phyloP scores from a whole-genome alignment of 116 monocot genomes.

The Phalaenopsis hybrid region DNA sequence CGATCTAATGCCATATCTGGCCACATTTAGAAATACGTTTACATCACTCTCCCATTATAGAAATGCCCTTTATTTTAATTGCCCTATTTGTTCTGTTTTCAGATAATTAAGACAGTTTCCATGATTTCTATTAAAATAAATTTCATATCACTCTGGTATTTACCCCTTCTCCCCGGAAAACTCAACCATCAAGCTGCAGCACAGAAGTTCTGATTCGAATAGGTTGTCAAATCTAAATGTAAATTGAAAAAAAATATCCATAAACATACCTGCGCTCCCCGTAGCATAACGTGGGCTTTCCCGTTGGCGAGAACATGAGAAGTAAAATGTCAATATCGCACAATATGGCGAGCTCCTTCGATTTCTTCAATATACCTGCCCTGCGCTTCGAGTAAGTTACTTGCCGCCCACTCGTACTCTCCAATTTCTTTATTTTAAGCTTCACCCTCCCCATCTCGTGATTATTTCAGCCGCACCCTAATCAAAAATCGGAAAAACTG shows the following conservation, averaged over 20 bases:
- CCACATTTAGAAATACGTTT: too few species aligned
- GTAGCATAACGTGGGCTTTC: conserved; percentile 72
- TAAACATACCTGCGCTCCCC: conserved; percentile 42
- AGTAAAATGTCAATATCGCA: conserved; percentile 31
- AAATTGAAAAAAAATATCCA: background rate
- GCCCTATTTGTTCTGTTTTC: too few species aligned
- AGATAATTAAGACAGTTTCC: too few species aligned
- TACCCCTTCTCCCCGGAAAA: background rate
- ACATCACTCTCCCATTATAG: too few species aligned
- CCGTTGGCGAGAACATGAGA: conserved; percentile 32
- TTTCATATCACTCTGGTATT: too few species aligned
- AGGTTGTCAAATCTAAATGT: background rate
- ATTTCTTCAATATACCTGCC: conserved; percentile 80
- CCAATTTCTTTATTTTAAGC: conserved; percentile 81
- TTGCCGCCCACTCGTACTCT: conserved; percentile 59
- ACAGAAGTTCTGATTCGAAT: background rate
- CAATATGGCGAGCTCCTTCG: conserved; percentile 75
- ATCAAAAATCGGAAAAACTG: too few species aligned
- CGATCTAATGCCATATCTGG: too few species aligned
- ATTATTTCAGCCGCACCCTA: background rate
- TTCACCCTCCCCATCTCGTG: conserved; percentile 78
- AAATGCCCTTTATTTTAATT: too few species aligned
- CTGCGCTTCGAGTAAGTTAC: conserved; percentile 82
- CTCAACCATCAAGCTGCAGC: background rate
- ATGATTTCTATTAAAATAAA: too few species aligned